Percentiles rank a stretch among this genome's conserved stretches.
phyloP scores from a whole-genome alignment of 2,329 filamentous ascomycete species.

The Paramyrothecium sp. region DNA sequence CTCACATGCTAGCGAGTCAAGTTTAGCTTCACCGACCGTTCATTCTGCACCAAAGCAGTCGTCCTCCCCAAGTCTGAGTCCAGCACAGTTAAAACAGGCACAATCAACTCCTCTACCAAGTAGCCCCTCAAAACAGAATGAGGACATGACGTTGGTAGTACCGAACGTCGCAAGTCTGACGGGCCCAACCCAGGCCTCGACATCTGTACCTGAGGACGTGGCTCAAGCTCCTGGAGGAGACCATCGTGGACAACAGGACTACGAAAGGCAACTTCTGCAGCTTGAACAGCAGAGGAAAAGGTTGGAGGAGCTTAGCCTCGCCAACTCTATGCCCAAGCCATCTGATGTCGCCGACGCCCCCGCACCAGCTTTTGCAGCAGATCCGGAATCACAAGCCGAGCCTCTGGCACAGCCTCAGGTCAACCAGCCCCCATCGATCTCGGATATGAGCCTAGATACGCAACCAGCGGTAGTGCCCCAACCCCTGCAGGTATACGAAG shows the following conservation, averaged over 20 bases:
- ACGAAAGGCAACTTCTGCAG: not conserved
- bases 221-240: conserved; percentile 2
- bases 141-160: conserved; percentile 53
- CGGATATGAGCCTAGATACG: not conserved
- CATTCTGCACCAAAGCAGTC: conserved; percentile 27
- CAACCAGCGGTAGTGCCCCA: not conserved
- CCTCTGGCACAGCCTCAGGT: conserved; percentile 22
- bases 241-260: conserved; percentile 1
- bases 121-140: conserved; percentile 48
- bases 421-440: conserved; percentile 21
- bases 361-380: conserved; percentile 1
- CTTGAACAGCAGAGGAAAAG: too few species aligned
- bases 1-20: conserved; percentile 50
- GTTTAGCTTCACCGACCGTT: conserved; percentile 41
- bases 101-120: conserved; percentile 23
- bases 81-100: conserved; percentile 34
- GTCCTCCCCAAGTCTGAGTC: conserved; percentile 41
- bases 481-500: conserved; percentile 58
- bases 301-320: not conserved
- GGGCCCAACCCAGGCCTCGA: conserved; percentile 10
- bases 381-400: conserved; percentile 8
- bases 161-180: conserved; percentile 42
- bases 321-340: not conserved
- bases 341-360: not conserved
- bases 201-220: conserved; percentile 8